phyloP scores from a whole-genome alignment of 2,329 filamentous ascomycete genomes.

The Hypocreales sp. region DNA sequence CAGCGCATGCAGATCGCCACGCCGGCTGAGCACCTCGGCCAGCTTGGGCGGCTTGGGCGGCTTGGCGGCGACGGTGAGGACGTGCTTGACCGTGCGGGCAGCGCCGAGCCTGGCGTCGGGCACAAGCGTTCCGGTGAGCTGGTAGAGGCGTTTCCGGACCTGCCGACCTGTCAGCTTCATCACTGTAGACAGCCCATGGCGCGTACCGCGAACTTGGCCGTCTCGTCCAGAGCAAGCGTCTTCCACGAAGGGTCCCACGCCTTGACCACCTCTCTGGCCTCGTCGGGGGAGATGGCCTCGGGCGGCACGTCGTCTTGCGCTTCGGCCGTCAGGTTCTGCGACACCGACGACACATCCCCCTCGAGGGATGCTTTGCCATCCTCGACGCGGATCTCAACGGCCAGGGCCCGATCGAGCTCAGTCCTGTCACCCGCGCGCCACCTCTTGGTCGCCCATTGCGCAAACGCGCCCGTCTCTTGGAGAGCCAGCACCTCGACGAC shows the following conservation, averaged over 20 bases:
- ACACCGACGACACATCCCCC: conserved; percentile 20
- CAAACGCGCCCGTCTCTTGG: conserved; percentile 13
- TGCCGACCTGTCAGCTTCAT: conserved; percentile 20
- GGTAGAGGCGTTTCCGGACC: conserved; percentile 68
- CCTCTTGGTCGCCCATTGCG: conserved; percentile 16
- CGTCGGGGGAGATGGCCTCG: conserved; percentile 15
- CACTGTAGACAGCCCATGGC: background rate
- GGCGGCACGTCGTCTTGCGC: conserved; percentile 9
- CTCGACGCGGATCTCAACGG: conserved; percentile 20
- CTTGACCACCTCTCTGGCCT: conserved; percentile 26
- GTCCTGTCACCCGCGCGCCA: conserved; percentile 15
- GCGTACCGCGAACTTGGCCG: conserved; percentile 61
- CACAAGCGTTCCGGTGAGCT: conserved; percentile 64
- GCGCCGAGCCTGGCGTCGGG: conserved; percentile 52
- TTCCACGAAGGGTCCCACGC: conserved; percentile 43
- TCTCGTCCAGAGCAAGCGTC: conserved; percentile 37
- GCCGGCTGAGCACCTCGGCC: conserved; percentile 37
- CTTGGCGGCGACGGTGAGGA: conserved; percentile 37
- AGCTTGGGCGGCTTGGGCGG: conserved; percentile 46
- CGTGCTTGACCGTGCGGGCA: conserved; percentile 34
- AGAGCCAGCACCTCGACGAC: conserved; percentile 35
- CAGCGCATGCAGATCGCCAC: conserved; percentile 29
- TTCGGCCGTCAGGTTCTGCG: conserved; percentile 15
- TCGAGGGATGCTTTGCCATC: conserved; percentile 24
- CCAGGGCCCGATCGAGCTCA: conserved; percentile 19